A percentile compares a stretch with the other conserved stretches of the same genome.
Conservation (phyloP, 208 protist genomes). For the Leishmania arabica region DNA sequence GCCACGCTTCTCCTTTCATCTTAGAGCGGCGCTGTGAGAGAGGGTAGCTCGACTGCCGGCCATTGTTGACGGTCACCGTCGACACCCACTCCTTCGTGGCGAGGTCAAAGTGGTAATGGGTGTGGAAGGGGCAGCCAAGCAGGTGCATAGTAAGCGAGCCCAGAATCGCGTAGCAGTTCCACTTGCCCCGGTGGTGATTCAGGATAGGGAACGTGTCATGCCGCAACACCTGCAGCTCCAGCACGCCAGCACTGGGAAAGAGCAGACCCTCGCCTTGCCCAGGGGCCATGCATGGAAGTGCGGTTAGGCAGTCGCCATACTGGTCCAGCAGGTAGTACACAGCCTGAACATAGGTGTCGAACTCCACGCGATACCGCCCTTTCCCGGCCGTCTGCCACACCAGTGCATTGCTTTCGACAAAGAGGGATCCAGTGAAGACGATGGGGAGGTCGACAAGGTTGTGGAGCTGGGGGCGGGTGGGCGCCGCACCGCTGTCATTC, state of each 20-base stretch:
- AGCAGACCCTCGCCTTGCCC: constrained; percentile 28
- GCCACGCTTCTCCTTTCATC: constrained; percentile 80
- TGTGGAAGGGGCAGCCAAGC: constrained; percentile 76
- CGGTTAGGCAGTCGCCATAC: constrained; percentile 50
- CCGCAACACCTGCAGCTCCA: constrained; percentile 60
- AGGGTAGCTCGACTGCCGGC: constrained; percentile 37
- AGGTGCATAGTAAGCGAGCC: constrained; percentile 80
- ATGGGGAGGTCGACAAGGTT: constrained; percentile 11
- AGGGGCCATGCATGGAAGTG: constrained; percentile 23
- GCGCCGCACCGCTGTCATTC: not conserved
- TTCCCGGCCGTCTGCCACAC: constrained; percentile 66
- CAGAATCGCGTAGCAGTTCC: constrained; percentile 83
- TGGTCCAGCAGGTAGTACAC: constrained; percentile 79
- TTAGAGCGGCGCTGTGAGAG: constrained; percentile 67
- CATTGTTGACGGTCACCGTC: constrained; percentile 75
- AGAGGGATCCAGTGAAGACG: constrained; percentile 51
- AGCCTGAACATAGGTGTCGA: constrained; percentile 83
- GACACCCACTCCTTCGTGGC: constrained; percentile 44
- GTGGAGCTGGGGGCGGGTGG: not conserved
- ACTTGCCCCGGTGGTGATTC: constrained; percentile 76
- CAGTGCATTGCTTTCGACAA: constrained; percentile 32
- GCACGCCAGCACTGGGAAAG: constrained; percentile 52
- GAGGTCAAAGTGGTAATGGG: constrained; percentile 56
- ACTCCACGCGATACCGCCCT: constrained; percentile 80
- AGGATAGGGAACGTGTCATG: constrained; percentile 75